These are phyloP conservation scores for Coelastrella sp. DNA, from an alignment of 139 green algal genomes.

Conservation along the genomic window DNA sequence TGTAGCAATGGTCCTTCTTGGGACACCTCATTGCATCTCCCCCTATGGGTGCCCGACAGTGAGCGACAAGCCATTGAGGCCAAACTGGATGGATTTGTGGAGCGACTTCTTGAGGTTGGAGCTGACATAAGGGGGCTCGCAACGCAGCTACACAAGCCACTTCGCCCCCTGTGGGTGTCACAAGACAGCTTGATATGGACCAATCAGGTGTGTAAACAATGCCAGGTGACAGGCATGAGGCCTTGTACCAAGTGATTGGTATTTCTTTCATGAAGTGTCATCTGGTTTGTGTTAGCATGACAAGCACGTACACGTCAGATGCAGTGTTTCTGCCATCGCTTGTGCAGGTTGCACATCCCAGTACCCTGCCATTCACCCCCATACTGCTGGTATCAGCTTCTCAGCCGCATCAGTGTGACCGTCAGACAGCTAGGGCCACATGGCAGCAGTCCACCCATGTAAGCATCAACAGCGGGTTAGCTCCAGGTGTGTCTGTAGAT, in stretches of 20 bases:
- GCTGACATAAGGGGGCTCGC: constrained; percentile 56
- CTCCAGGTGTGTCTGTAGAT: neutral
- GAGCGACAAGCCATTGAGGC: constrained; percentile 81
- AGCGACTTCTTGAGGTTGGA: constrained; percentile 69
- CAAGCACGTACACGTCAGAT: neutral
- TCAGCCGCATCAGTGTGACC: constrained; percentile 56
- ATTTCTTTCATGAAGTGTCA: neutral
- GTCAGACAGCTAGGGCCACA: constrained; percentile 23
- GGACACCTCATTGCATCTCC: constrained; percentile 80
- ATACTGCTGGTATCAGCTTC: constrained; percentile 93
- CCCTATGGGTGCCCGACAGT: constrained; percentile 82
- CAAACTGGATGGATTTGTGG: constrained; percentile 81
- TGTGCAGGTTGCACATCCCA: constrained; percentile 57
- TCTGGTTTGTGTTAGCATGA: neutral
- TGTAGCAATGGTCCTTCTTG: too few relatives aligned
- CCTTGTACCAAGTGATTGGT: neutral
- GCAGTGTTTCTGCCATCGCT: neutral
- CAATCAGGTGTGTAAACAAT: constrained; percentile 68
- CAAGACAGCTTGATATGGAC: constrained; percentile 80
- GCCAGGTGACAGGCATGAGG: too few relatives aligned
- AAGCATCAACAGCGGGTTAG: neutral
- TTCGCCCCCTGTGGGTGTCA: constrained; percentile 92
- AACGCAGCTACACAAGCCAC: constrained; percentile 81
- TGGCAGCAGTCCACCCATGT: neutral
- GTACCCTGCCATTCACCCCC: constrained; percentile 83